Evolutionary conservation across 2,329 filamentous ascomycete genomes (phyloP).

Genomic region (Aspergillus ochraceoroseus): DNA sequence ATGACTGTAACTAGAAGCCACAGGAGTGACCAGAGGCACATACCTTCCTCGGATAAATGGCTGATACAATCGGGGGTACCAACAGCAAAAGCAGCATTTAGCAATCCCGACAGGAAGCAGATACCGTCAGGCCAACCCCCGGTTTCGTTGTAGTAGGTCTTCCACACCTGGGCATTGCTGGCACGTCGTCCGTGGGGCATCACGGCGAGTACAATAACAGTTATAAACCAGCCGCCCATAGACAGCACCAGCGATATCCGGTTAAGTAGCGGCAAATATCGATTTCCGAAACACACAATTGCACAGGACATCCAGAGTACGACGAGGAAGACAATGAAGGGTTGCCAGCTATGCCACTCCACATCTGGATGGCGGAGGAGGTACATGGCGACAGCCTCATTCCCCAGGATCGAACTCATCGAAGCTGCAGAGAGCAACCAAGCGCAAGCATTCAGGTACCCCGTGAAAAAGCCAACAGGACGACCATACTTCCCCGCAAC

Average conservation of each 20-base stretch:
- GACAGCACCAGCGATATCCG: conserved; percentile 52
- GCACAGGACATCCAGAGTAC: conserved; percentile 50
- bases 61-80: conserved; percentile 60
- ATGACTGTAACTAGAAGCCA: too few species aligned
- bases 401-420: conserved; percentile 32
- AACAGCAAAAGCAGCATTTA: conserved; percentile 64
- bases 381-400: conserved; percentile 33
- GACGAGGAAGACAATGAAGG: conserved; percentile 39
- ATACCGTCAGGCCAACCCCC: conserved; percentile 32
- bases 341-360: conserved; percentile 30
- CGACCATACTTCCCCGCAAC: conserved; percentile 48
- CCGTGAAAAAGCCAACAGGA: conserved; percentile 39
- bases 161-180: conserved; percentile 28
- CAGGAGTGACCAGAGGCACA: neutral
- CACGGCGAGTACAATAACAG: conserved; percentile 46
- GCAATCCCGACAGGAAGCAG: conserved; percentile 54
- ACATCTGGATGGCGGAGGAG: conserved; percentile 23
- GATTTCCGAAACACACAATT: conserved; percentile 52
- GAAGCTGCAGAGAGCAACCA: conserved; percentile 33
- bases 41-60: conserved; percentile 56
- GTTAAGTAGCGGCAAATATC: conserved; percentile 46
- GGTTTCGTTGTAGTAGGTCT: conserved; percentile 27
- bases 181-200: conserved; percentile 43
- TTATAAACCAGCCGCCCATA: conserved; percentile 45
- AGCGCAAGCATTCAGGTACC: conserved; percentile 33